These are phyloP conservation scores for Camellia lanceoleosa DNA, from an alignment of 148 eudicot genomes.

Conservation along the genomic window DNA sequence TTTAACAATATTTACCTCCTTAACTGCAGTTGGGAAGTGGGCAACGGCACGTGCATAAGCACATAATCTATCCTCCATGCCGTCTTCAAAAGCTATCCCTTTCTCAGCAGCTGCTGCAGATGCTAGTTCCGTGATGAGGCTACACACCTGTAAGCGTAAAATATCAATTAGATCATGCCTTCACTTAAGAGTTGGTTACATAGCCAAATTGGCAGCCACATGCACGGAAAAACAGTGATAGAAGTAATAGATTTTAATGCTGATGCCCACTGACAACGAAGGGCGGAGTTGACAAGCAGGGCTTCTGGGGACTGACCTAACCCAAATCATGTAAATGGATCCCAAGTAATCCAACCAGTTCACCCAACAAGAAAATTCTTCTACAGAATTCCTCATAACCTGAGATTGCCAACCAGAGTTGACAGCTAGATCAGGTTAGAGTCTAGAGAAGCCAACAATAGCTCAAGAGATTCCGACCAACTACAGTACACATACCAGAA, in stretches of 20 bases:
- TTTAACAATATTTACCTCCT: slow-evolving; percentile 57
- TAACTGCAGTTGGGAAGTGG: slow-evolving; percentile 97
- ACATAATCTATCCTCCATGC: slow-evolving; percentile 80
- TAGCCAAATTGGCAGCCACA: not conserved
- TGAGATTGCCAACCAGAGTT: not conserved
- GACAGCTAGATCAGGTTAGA: too few species aligned
- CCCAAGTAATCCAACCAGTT: not conserved
- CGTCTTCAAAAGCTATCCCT: slow-evolving; percentile 64
- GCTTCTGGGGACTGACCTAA: not conserved
- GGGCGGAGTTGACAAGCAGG: not conserved
- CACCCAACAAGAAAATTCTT: not conserved
- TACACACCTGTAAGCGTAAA: slow-evolving; percentile 48
- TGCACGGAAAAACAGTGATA: not conserved
- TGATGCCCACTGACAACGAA: not conserved
- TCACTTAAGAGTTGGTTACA: not conserved
- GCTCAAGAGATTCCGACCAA: too few species aligned
- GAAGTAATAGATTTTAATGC: not conserved
- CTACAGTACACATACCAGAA: too few species aligned
- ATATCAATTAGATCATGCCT: not conserved
- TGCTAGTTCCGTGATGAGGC: slow-evolving; percentile 80
- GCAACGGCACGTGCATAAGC: slow-evolving; percentile 95
- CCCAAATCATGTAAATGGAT: not conserved
- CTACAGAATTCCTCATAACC: not conserved
- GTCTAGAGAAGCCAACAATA: too few species aligned
- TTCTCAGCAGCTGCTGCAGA: slow-evolving; percentile 85